phyloP scores from a whole-genome alignment of 805 yeast genomes.

The Metschnikowia chrysomelidarum region DNA sequence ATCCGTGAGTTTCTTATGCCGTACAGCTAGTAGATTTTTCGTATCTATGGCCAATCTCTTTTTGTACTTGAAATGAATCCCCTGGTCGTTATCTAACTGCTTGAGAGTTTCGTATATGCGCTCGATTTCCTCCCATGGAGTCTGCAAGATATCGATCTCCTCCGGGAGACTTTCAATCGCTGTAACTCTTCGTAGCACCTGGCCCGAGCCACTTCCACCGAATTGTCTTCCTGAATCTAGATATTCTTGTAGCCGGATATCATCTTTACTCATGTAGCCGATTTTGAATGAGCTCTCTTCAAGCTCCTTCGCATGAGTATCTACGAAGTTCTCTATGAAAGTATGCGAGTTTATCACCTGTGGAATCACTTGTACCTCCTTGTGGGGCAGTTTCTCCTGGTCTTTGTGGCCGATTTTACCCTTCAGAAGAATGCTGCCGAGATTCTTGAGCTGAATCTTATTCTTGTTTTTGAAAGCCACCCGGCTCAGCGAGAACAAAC shows the following conservation, averaged over 20 bases:
- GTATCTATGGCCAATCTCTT: conserved; percentile 32
- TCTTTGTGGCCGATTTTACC: conserved; percentile 25
- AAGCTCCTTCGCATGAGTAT: conserved; percentile 15
- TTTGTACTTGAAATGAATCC: conserved; percentile 37
- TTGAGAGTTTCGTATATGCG: conserved; percentile 30
- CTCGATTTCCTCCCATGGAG: conserved; percentile 30
- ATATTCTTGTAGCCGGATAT: conserved; percentile 33
- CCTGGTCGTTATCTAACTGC: conserved; percentile 35
- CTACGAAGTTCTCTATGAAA: conserved; percentile 11
- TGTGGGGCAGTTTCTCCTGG: conserved; percentile 1
- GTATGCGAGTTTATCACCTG: conserved; percentile 1
- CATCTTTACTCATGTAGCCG: conserved; percentile 38
- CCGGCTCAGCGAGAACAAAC: conserved; percentile 4
- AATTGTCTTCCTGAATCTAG: conserved; percentile 37
- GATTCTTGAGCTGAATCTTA: conserved; percentile 28
- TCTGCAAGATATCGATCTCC: conserved; percentile 32
- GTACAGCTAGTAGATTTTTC: conserved; percentile 29
- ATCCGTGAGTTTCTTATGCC: conserved; percentile 31
- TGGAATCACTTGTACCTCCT: conserved; percentile 3
- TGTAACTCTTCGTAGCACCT: conserved; percentile 33
- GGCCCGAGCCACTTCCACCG: conserved; percentile 32
- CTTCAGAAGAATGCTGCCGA: conserved; percentile 33
- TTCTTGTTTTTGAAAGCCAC: conserved; percentile 3
- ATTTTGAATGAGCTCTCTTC: conserved; percentile 27
- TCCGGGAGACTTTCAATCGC: conserved; percentile 34